Evolutionary conservation across 2,329 filamentous ascomycete genomes (phyloP).

Genomic region (Coleophoma eucalyptorum): DNA sequence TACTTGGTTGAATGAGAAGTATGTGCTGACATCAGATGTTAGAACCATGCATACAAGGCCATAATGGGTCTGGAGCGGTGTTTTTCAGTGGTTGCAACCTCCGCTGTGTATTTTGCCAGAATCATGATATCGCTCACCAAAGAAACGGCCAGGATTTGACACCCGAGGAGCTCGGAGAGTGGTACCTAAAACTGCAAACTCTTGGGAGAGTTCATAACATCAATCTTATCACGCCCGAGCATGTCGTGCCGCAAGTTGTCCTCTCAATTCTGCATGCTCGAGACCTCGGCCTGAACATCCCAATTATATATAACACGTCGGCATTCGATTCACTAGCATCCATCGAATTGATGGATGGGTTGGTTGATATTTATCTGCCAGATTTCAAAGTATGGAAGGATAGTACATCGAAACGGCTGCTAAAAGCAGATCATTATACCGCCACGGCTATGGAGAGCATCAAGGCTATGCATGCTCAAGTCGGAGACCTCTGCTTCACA

Average conservation of each 20-base stretch:
- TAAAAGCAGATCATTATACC: constrained; percentile 77
- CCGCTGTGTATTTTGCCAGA: constrained; percentile 72
- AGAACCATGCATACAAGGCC: constrained; percentile 79
- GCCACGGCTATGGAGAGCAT: constrained; percentile 71
- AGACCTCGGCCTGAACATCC: constrained; percentile 64
- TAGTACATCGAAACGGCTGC: constrained; percentile 61
- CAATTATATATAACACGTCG: constrained; percentile 83
- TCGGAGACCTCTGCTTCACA: constrained; percentile 80
- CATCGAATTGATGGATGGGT: constrained; percentile 68
- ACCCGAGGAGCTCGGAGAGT: constrained; percentile 73
- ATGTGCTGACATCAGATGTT: not conserved
- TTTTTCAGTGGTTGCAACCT: constrained; percentile 50
- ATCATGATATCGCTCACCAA: constrained; percentile 79
- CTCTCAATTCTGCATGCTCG: constrained; percentile 71
- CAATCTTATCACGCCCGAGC: constrained; percentile 83
- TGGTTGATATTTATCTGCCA: constrained; percentile 83
- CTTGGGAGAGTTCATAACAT: constrained; percentile 85
- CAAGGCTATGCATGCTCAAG: constrained; percentile 75
- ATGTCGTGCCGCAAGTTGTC: constrained; percentile 80
- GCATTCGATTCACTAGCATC: constrained; percentile 75
- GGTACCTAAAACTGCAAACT: constrained; percentile 80
- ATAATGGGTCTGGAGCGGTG: constrained; percentile 74
- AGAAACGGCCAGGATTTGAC: constrained; percentile 77
- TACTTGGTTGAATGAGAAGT: not conserved
- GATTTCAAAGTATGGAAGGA: constrained; percentile 82